Conservation (phyloP, 306 rosid genomes). For the Ziziphus jujuba region DNA sequence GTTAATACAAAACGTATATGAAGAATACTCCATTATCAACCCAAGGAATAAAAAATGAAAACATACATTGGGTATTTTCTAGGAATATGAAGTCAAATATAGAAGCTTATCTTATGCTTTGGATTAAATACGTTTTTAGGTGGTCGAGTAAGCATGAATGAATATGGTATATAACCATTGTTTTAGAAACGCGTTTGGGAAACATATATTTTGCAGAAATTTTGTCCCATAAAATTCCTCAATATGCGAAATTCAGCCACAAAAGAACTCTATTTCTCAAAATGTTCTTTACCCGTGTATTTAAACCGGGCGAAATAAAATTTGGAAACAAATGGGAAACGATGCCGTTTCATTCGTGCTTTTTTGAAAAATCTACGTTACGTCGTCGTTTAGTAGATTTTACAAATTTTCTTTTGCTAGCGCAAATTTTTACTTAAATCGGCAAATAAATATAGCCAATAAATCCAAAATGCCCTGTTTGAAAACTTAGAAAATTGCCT, state of each 20-base stretch:
- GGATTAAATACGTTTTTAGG: no score
- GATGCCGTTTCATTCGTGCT: slow-evolving; percentile 3
- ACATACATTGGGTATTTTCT: background rate
- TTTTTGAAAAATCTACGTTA: background rate
- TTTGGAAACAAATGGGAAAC: slow-evolving; percentile 9
- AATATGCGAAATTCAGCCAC: slow-evolving; percentile 7
- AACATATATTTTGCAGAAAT: background rate
- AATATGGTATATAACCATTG: no score
- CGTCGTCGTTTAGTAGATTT: slow-evolving; percentile 5
- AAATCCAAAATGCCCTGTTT: background rate
- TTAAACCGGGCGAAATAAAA: slow-evolving; percentile 4
- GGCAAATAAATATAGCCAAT: no score
- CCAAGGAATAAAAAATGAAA: background rate
- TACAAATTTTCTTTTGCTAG: no score
- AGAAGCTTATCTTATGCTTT: no score
- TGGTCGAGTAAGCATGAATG: no score
- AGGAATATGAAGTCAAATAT: no score
- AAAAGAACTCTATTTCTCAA: slow-evolving; percentile 18
- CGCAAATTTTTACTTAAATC: no score
- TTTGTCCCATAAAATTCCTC: slow-evolving; percentile 27
- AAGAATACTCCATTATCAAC: background rate
- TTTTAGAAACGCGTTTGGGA: background rate
- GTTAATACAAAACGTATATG: slow-evolving; percentile 17
- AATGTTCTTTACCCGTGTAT: slow-evolving; percentile 4
- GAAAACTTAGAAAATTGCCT: slow-evolving; percentile 26